A percentile compares a stretch with the other conserved stretches of the same genome.
Conservation (phyloP, 1,284 basidiomycete species). For the Boletus semigastroideus region DNA sequence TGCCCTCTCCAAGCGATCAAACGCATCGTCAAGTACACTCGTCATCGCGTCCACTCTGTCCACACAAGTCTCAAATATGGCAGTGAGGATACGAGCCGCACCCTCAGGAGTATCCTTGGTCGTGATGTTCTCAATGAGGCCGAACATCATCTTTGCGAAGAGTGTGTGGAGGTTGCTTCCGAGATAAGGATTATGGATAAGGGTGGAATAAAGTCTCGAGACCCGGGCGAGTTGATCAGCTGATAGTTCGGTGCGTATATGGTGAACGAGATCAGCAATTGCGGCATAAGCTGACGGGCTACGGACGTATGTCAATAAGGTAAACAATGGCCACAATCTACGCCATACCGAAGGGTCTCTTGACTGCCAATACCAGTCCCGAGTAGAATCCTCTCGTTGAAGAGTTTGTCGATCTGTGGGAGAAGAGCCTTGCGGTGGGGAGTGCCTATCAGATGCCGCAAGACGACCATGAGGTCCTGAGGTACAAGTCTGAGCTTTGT, state of each 20-base stretch:
- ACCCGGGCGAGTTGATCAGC: slow-evolving; percentile 79
- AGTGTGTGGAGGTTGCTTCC: slow-evolving; percentile 85
- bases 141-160: slow-evolving; percentile 92
- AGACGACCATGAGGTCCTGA: slow-evolving; percentile 91
- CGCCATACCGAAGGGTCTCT: slow-evolving; percentile 74
- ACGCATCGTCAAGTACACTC: slow-evolving; percentile 61
- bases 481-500: slow-evolving; percentile 9
- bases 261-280: slow-evolving; percentile 92
- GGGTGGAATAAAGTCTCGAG: slow-evolving; percentile 83
- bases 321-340: background rate
- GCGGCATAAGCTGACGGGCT: slow-evolving; percentile 86
- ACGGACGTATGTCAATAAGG: slow-evolving; percentile 13
- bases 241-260: slow-evolving; percentile 83
- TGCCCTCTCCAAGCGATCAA: slow-evolving; percentile 45
- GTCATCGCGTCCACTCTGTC: slow-evolving; percentile 86
- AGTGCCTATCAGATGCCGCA: slow-evolving; percentile 87
- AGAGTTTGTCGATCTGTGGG: slow-evolving; percentile 85
- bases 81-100: slow-evolving; percentile 66
- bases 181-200: slow-evolving; percentile 89
- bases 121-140: slow-evolving; percentile 83
- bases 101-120: slow-evolving; percentile 70
- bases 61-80: slow-evolving; percentile 83
- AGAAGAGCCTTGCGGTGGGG: slow-evolving; percentile 82
- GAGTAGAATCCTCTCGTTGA: slow-evolving; percentile 90
- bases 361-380: slow-evolving; percentile 81